Conservation (phyloP, 345 rosid genomes). For the Syzygium oleosum region DNA sequence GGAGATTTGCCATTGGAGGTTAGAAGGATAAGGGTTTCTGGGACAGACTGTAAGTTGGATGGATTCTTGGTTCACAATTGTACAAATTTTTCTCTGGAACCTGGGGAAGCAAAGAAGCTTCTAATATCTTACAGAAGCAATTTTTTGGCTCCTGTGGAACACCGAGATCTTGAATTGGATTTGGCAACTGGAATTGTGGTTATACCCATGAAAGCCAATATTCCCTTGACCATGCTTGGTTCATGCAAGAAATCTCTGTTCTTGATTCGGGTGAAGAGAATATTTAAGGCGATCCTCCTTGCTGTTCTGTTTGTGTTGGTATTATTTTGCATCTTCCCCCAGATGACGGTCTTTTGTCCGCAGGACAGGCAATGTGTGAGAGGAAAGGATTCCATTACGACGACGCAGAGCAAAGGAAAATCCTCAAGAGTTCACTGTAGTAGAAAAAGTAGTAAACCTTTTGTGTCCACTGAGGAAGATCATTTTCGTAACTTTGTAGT, state of each 20-base stretch:
- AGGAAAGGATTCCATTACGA: slow-evolving; percentile 17
- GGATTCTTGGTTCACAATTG: slow-evolving; percentile 52
- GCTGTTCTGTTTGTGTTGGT: slow-evolving; percentile 36
- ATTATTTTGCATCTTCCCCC: slow-evolving; percentile 32
- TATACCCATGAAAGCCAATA: slow-evolving; percentile 64
- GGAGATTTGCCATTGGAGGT: slow-evolving; percentile 66
- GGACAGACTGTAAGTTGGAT: slow-evolving; percentile 38
- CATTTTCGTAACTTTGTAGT: slow-evolving; percentile 27
- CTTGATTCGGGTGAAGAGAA: slow-evolving; percentile 56
- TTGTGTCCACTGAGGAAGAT: slow-evolving; percentile 31
- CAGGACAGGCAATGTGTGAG: slow-evolving; percentile 20
- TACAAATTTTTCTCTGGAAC: slow-evolving; percentile 44
- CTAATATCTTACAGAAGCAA: slow-evolving; percentile 44
- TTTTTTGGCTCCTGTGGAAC: slow-evolving; percentile 36
- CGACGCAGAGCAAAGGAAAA: slow-evolving; percentile 24
- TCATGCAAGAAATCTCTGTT: slow-evolving; percentile 51
- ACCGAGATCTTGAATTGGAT: slow-evolving; percentile 45
- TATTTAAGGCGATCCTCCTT: slow-evolving; percentile 26
- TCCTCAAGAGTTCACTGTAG: slow-evolving; percentile 19
- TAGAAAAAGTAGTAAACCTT: slow-evolving; percentile 13
- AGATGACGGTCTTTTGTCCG: slow-evolving; percentile 16
- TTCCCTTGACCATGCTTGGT: slow-evolving; percentile 44
- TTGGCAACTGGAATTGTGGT: slow-evolving; percentile 49
- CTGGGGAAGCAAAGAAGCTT: slow-evolving; percentile 57
- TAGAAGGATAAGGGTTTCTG: slow-evolving; percentile 44